Evolutionary conservation across 2,329 filamentous ascomycete genomes (phyloP).

Genomic region (Arthroderma sp.): DNA sequence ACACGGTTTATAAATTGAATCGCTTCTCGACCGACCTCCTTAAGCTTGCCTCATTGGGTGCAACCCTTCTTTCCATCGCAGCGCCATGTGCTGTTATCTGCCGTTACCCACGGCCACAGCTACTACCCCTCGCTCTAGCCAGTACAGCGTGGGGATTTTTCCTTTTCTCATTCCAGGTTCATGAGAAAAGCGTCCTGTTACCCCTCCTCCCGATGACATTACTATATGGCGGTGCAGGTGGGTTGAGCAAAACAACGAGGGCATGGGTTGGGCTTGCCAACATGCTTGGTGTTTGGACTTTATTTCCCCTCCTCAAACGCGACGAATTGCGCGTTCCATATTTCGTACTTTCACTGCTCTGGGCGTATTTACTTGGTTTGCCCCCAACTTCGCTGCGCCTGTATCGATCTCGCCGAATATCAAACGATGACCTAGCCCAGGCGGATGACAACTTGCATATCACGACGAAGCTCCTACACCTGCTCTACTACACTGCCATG

Average conservation of each 20-base stretch:
- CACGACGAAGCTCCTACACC: conserved; percentile 58
- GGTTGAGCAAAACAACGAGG: conserved; percentile 60
- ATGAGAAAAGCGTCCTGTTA: conserved; percentile 91
- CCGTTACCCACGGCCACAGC: conserved; percentile 58
- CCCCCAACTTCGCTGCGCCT: conserved; percentile 61
- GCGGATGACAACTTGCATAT: conserved; percentile 32
- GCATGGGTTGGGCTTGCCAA: conserved; percentile 97
- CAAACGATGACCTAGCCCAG: conserved; percentile 4
- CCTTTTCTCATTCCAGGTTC: conserved; percentile 92
- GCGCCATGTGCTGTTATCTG: conserved; percentile 72
- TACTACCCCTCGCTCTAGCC: conserved; percentile 68
- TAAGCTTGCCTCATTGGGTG: conserved; percentile 59
- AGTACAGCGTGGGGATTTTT: conserved; percentile 94
- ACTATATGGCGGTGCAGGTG: conserved; percentile 63
- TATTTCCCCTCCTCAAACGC: conserved; percentile 78
- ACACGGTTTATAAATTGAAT: conserved; percentile 80
- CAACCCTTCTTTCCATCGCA: conserved; percentile 63
- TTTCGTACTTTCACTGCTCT: conserved; percentile 67
- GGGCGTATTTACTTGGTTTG: conserved; percentile 81
- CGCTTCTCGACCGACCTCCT: conserved; percentile 58
- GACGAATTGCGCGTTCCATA: conserved; percentile 80
- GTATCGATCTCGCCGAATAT: conserved; percentile 43
- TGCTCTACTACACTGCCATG: conserved; percentile 65
- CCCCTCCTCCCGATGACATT: conserved; percentile 89
- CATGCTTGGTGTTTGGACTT: conserved; percentile 75